Evolutionary conservation across 2,329 filamentous ascomycete genomes (phyloP), one percentile per base, ranked within the genome.

Genomic region (Boeremia lycopersici): DNA sequence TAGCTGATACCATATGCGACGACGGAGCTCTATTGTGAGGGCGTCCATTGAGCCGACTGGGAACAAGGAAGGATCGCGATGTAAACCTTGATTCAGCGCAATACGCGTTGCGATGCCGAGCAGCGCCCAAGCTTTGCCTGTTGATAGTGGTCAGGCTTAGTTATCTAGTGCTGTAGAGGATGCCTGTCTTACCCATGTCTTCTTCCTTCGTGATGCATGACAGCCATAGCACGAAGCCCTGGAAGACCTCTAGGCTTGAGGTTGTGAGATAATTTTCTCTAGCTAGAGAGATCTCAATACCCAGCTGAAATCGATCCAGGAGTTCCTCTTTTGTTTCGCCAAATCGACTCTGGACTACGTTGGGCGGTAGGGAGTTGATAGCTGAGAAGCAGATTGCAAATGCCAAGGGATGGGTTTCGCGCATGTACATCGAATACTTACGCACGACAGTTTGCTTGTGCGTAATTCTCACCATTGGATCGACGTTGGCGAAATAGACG

Each of bases 181-280:
- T 15, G 26, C 6, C n/a, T 23, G 12, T 45, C 65, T 43, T 65
- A 71, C 72, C 68, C 70, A 75, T 75, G 31, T 75, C 72, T 40
- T 75, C 72, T 57, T 75, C 74, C 46, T 64, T 67, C 1, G 69
- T 73, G 28, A 75, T 73, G 35, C 73, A 74, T 6, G 70, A 75
- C 33, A 76, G 53, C 69, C 72, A 74, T 13, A 76, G 28, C 1
- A 75, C 58, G 28, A 76, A 74, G 2, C 65, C 73, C 48, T 76
- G 73, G 7, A 76, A 66, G 1, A 76, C 64, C 33, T 76, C 74
- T 2, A 75, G 57, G 30, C 63, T 74, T 23, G 72, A 70, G 26
- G 70, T 75, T 10, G 72, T 76, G 12, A 75, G 49, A 28, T 74
- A 76, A 36, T 74, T 72, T 38, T 71, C 73, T 41, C 73, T 57